Evolutionary conservation across 495 filamentous ascomycete genomes (phyloP).

Genomic region (Hypoxylon lienhwacheense): DNA sequence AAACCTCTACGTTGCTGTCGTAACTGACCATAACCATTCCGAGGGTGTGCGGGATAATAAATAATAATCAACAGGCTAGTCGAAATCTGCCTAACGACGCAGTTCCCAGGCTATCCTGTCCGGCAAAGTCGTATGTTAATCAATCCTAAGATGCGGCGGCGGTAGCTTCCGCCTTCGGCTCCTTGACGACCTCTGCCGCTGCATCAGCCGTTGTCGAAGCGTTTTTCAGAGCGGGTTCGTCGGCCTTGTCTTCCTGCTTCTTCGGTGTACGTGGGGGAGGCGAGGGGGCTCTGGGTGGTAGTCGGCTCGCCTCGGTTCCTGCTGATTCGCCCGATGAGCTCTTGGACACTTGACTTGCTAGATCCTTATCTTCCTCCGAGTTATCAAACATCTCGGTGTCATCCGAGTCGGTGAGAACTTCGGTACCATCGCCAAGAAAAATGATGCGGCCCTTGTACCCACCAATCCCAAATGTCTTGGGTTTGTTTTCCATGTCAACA

Average conservation of each 20-base stretch:
- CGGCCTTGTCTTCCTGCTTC: constrained; percentile 29
- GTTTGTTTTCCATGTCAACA: constrained; percentile 66
- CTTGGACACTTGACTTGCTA: constrained; percentile 57
- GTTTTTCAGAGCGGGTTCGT: constrained; percentile 16
- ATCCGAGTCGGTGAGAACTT: constrained; percentile 80
- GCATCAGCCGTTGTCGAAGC: constrained; percentile 9
- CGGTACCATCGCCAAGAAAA: constrained; percentile 89
- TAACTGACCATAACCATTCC: constrained; percentile 21
- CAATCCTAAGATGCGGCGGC: constrained; percentile 32
- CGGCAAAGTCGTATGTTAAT: constrained; percentile 11
- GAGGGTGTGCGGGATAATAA: constrained; percentile 17
- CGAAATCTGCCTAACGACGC: constrained; percentile 7
- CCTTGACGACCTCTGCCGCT: constrained; percentile 23
- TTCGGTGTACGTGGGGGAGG: constrained; percentile 36
- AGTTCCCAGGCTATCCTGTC: constrained; percentile 28
- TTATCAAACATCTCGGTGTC: constrained; percentile 93
- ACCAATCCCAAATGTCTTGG: constrained; percentile 57
- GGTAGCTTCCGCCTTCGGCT: constrained; percentile 21
- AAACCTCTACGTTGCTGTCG: constrained; percentile 31
- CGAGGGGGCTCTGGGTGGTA: constrained; percentile 36
- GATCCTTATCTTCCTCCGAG: constrained; percentile 80
- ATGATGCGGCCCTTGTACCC: constrained; percentile 81
- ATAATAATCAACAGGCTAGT: constrained; percentile 17
- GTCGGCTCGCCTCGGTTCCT: constrained; percentile 10
- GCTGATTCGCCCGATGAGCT: constrained; percentile 33